Percentiles rank a stretch among this genome's conserved stretches.
Conservation (phyloP, 345 rosid species). For the Garcia nutans region DNA sequence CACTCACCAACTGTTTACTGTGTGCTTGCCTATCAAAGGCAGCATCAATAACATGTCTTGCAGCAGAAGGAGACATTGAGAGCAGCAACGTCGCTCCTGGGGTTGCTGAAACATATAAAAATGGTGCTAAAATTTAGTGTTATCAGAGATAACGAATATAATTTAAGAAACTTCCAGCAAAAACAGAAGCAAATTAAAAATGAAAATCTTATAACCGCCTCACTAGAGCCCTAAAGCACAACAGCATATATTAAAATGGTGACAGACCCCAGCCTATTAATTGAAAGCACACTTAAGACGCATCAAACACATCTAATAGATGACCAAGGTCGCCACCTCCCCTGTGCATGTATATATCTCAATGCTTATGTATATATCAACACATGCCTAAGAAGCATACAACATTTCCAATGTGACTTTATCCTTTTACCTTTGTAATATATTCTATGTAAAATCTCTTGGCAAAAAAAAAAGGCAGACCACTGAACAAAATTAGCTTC, state of each 20-base stretch:
- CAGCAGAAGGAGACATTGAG: slow-evolving; percentile 56
- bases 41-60: slow-evolving; percentile 59
- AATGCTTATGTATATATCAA: too few species aligned
- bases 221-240: too few species aligned
- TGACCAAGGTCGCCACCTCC: too few species aligned
- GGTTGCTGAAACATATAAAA: slow-evolving; percentile 44
- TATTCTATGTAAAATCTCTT: too few species aligned
- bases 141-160: background rate
- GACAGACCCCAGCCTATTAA: too few species aligned
- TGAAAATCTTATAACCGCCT: background rate
- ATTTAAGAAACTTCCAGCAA: background rate
- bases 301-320: too few species aligned
- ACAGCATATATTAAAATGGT: too few species aligned
- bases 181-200: background rate
- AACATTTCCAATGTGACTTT: too few species aligned
- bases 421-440: too few species aligned
- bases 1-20: slow-evolving; percentile 82
- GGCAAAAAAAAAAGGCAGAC: background rate
- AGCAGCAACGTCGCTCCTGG: slow-evolving; percentile 73
- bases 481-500: background rate
- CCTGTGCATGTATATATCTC: too few species aligned
- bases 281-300: too few species aligned
- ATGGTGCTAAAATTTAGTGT: background rate
- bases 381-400: too few species aligned
- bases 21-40: slow-evolving; percentile 78